Base-by-base conservation (phyloP, 202 grass and related monocot species). In the Panicum virgatum region DNA sequence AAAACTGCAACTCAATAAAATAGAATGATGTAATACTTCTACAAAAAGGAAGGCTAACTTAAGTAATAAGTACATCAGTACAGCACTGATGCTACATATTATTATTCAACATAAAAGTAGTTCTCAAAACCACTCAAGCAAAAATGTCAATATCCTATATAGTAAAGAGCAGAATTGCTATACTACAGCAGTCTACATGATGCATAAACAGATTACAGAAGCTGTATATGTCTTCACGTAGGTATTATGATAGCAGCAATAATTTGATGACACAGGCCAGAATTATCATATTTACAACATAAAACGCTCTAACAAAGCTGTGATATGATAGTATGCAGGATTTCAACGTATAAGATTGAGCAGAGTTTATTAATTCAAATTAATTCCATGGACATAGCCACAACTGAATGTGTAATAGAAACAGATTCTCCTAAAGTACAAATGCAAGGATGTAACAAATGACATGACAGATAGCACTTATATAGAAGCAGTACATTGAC, bases 1-100 rank as follows among this genome's bases (percentile, higher is more conserved):
- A 97, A 84, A 97, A 97, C 95, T 97, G 76, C 42, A 73, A 81
- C 53, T 10, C 56, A 69, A 75, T 15, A 73, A 50, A 56, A 74
- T 11, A 27, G 25, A 72, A 60, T 9, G 20, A 10, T 10, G 71
- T 62, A 27, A 69, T 26, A 48, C 20, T 69, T 60, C 64, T 29
- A 39, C 19, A 63, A 26, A 48, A 45, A n/a, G 20, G 38, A 79
- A 88, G 40, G 45, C 73, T 66, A 86, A 66, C 63, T 82, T 34
- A 77, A 67, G 75, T 38, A 72, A 44, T n/a, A 66, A 36, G 54
- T 66, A 46, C 16, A 69, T 57, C n/a, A 72, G 32, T 46, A 78
- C 11, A 52, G 1, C 13, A 4, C 22, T 43, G 65, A 71, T 22
- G 12, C n/a, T 53, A 54, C 29, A 36, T 22, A 67, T 43, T 22